Conservation (phyloP, 2,329 filamentous ascomycete genomes). For the Apiospora koreana region DNA sequence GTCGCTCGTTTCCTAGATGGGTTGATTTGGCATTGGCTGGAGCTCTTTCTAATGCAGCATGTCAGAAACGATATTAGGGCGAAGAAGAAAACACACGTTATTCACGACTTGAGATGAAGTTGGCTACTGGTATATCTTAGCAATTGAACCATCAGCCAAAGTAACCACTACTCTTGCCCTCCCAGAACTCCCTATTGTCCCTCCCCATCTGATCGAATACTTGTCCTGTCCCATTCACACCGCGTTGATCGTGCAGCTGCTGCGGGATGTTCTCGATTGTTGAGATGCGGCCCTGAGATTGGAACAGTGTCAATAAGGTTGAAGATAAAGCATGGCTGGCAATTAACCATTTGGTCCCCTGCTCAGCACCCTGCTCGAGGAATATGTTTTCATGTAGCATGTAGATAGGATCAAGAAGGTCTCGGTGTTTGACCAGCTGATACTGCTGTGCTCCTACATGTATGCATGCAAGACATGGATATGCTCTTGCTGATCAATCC, state of each 20-base stretch:
- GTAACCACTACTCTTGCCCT: no score
- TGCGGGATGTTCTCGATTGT: not conserved
- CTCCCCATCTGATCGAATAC: not conserved
- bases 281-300: not conserved
- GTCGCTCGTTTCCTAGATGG: conserved; percentile 5
- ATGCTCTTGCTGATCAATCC: not conserved
- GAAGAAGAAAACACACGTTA: not conserved
- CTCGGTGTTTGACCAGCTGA: conserved; percentile 8
- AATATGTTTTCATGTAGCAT: not conserved
- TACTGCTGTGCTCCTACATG: not conserved
- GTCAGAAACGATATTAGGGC: not conserved
- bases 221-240: not conserved
- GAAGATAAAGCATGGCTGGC: not conserved
- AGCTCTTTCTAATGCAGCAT: not conserved
- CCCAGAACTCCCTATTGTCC: not conserved
- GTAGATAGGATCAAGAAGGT: conserved; percentile 1
- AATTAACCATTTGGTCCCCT: not conserved
- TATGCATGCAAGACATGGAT: conserved; percentile 9
- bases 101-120: not conserved
- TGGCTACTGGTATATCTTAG: not conserved
- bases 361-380: not conserved
- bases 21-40: not conserved
- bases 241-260: not conserved
- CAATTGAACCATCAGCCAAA: no score
- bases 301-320: not conserved